These are phyloP conservation scores for Candida ulmi DNA, from an alignment of 805 yeast species.

Conservation along the genomic window DNA sequence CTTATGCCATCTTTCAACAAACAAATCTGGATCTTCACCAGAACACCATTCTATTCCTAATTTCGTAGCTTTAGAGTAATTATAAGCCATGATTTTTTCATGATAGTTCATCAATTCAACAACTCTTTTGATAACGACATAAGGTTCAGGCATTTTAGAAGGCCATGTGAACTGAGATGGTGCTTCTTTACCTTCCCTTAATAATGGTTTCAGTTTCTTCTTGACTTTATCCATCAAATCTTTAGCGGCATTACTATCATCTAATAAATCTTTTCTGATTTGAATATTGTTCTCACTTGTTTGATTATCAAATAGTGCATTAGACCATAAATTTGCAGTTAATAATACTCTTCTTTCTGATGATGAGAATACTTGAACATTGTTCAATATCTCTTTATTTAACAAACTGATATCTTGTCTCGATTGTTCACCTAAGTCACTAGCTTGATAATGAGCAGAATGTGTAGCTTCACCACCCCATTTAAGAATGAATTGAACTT, in stretches of 20 bases:
- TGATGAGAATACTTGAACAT: conserved; percentile 82
- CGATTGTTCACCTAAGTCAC: conserved; percentile 92
- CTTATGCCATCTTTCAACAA: conserved; percentile 96
- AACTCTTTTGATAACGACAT: conserved; percentile 86
- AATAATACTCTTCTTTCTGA: conserved; percentile 94
- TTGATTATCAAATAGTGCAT: conserved; percentile 57
- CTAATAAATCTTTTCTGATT: conserved; percentile 84
- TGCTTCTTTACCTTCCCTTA: conserved; percentile 94
- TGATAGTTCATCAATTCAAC: conserved; percentile 95
- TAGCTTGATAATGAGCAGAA: conserved; percentile 90
- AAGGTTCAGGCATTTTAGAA: conserved; percentile 96
- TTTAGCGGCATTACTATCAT: conserved; percentile 97
- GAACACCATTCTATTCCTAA: conserved; percentile 93
- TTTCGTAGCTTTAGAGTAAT: conserved; percentile 54
- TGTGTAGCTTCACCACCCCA: conserved; percentile 99
- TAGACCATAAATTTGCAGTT: conserved; percentile 83
- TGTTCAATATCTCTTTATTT: conserved; percentile 77
- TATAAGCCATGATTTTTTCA: conserved; percentile 73
- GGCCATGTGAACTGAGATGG: conserved; percentile 99
- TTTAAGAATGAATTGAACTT: conserved; percentile 90
- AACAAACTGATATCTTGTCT: conserved; percentile 86
- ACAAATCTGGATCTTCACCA: conserved; percentile 86
- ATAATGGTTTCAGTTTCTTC: conserved; percentile 88
- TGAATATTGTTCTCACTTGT: conserved; percentile 74
- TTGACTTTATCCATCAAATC: conserved; percentile 97